Evolutionary conservation across 2,329 filamentous ascomycete genomes (phyloP), one percentile per base, ranked within the genome.

Genomic region (Claviceps humidiphila): DNA sequence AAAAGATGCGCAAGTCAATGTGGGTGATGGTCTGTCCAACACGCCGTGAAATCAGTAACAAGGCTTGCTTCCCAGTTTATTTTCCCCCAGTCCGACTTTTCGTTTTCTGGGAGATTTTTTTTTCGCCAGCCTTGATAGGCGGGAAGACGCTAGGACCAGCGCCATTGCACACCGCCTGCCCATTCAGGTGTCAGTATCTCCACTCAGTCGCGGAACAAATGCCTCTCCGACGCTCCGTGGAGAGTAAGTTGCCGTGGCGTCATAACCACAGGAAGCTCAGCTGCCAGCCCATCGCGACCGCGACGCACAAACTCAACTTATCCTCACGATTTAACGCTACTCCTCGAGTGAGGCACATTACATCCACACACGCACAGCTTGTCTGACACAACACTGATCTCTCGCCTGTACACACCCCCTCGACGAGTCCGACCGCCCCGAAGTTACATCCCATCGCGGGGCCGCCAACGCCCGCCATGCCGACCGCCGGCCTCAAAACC

Each of bases 401-500:
- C 9, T 34, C 30, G 4, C 9, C 30, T 34, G 30, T 0, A 9
- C 30, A 34, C 9, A 30, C 14, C 43, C 14, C 14, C 40, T 30
- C 50, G 30, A 34, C 30, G 30, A 34, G 30, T 34, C 30, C 30
- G 30, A 34, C 30, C 30, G 30, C 9, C 30, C 30, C 30, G 30
- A 34, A 34, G 30, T 9, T 4, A 34, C 30, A 34, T 34, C 49
- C 53, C 55, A 26, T 44, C 53, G 55, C 53, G 56, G 54, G 55
- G 52, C 13, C 44, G 34, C 59, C 56, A 17, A 34, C 30, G 30
- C 11, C 64, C 72, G 75, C 63, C 58, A 81, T 81, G 78, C 69
- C 77, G 73, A 80, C 87, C 75, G 89, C 93, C 62, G 93, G 93
- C 68, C 84, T 98, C 65, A 97, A 96, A 75, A 98, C 93, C 60